A percentile compares a stretch with the other conserved stretches of the same genome.
phyloP scores from a whole-genome alignment of 2,329 filamentous ascomycete genomes.

The Neonectria neomacrospora region DNA sequence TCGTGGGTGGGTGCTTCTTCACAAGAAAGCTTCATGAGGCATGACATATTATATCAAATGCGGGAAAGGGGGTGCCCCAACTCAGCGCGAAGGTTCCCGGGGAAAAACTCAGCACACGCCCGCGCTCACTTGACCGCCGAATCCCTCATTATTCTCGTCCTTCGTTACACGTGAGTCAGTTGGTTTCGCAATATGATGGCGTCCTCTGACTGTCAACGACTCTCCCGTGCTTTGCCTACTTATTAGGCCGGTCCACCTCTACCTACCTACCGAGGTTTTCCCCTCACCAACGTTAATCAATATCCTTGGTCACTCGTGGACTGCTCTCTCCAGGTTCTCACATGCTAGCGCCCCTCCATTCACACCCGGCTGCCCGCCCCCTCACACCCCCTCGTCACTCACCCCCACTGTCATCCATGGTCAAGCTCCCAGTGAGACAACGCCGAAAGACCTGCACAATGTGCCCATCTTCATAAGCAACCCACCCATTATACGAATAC shows the following conservation, averaged over 20 bases:
- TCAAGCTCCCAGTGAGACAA: conserved; percentile 2
- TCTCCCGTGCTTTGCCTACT: not conserved
- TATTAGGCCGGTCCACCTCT: too few species aligned
- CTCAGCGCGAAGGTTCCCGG: conserved; percentile 25
- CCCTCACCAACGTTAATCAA: conserved; percentile 1
- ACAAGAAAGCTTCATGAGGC: not conserved
- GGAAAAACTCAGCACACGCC: conserved; percentile 28
- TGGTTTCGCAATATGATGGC: conserved; percentile 24
- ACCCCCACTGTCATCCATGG: conserved; percentile 4
- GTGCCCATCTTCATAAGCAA: not conserved
- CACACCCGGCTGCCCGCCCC: conserved; percentile 23
- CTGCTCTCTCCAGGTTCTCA: conserved; percentile 33
- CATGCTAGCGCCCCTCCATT: conserved; percentile 20
- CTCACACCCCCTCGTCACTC: conserved; percentile 12
- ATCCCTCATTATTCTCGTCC: conserved; percentile 18
- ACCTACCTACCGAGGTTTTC: conserved; percentile 32
- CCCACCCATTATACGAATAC: not conserved
- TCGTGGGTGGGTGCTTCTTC: not conserved
- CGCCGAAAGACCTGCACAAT: not conserved
- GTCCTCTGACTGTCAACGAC: conserved; percentile 14
- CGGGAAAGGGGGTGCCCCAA: not conserved
- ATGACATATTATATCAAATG: not conserved
- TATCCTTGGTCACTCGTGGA: too few species aligned
- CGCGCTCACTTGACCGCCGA: conserved; percentile 28
- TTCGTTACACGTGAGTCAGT: conserved; percentile 37